Conservation (phyloP, 2,329 filamentous ascomycete genomes). For the Ophiostoma ulmi region DNA sequence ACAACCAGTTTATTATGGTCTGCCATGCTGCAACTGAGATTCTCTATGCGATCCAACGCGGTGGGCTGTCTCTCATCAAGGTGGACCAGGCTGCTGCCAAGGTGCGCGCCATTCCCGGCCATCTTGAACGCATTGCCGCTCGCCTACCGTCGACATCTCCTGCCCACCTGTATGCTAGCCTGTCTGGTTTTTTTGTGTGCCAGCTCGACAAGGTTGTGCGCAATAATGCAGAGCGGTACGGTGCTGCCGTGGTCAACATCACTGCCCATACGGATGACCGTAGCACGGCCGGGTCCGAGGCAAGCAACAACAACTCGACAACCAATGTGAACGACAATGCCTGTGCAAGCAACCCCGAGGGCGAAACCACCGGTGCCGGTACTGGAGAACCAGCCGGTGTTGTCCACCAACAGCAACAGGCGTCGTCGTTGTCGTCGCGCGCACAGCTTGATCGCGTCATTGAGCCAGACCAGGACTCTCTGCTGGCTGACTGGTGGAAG, state of each 20-base stretch:
- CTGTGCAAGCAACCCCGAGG: neutral
- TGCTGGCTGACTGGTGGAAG: slow-evolving; percentile 28
- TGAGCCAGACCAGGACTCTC: slow-evolving; percentile 25
- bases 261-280: slow-evolving; percentile 1
- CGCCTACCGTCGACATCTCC: slow-evolving; percentile 26
- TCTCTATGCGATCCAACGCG: slow-evolving; percentile 26
- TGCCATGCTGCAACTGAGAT: slow-evolving; percentile 31
- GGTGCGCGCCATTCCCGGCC: slow-evolving; percentile 26
- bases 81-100: slow-evolving; percentile 25
- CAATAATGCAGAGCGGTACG: slow-evolving; percentile 22
- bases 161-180: slow-evolving; percentile 26
- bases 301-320: neutral
- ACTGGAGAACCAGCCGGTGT: neutral
- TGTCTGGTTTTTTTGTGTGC: slow-evolving; percentile 25
- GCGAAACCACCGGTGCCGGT: neutral
- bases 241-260: neutral
- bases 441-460: slow-evolving; percentile 1
- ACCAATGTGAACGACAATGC: neutral
- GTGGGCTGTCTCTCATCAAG: slow-evolving; percentile 22
- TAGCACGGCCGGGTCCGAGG: slow-evolving; percentile 7
- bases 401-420: neutral
- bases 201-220: slow-evolving; percentile 27
- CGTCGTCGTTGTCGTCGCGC: neutral
- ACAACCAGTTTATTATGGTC: slow-evolving; percentile 32
- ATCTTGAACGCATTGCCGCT: slow-evolving; percentile 26